These are phyloP conservation scores for Lyophyllum shimeji DNA, from an alignment of 768 basidiomycete genomes.

Conservation along the genomic window DNA sequence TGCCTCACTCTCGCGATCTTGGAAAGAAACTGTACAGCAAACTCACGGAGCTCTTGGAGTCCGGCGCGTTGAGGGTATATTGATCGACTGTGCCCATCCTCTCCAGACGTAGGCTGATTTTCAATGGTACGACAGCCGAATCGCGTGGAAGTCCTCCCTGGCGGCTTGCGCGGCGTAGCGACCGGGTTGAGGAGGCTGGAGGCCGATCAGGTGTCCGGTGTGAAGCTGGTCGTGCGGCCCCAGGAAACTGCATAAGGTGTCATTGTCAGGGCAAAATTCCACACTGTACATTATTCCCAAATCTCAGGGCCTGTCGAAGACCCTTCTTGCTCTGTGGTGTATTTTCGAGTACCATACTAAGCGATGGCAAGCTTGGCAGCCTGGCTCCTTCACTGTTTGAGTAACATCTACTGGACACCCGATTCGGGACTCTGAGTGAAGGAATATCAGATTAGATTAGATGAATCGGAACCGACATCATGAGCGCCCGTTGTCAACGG, in stretches of 20 bases:
- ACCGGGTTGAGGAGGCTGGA: conserved; percentile 40
- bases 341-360: not conserved
- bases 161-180: conserved; percentile 43
- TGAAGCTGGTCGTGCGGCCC: conserved; percentile 45
- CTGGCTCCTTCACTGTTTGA: too few relatives aligned
- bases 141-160: conserved; percentile 37
- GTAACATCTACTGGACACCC: too few relatives aligned
- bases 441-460: too few relatives aligned
- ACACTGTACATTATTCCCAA: not conserved
- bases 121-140: conserved; percentile 36
- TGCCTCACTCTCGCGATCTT: conserved; percentile 8
- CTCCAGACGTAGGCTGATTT: not conserved
- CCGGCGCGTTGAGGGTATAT: conserved; percentile 23
- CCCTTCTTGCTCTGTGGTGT: not conserved
- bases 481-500: too few relatives aligned
- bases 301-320: not conserved
- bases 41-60: conserved; percentile 12
- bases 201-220: conserved; percentile 38
- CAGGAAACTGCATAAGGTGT: conserved; percentile 3
- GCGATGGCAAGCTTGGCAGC: too few relatives aligned
- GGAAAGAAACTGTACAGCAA: conserved; percentile 10
- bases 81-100: not conserved
- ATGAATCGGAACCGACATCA: too few relatives aligned
- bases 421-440: too few relatives aligned
- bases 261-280: not conserved